A percentile compares a stretch with the other conserved stretches of the same genome.
Conservation (phyloP, 805 yeast genomes). For the Candida sithepensis region DNA sequence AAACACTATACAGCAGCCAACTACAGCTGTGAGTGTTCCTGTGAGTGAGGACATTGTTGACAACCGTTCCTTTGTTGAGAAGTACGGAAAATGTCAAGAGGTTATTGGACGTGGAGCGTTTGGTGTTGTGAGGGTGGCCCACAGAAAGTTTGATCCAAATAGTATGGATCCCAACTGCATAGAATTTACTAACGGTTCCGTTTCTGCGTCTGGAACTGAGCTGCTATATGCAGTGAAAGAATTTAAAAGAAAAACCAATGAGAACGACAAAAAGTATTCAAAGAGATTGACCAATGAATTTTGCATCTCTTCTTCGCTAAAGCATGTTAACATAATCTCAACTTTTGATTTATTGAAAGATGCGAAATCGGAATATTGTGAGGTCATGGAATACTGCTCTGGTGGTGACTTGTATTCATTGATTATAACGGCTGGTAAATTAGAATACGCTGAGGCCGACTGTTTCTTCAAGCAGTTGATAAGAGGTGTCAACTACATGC, state of each 20-base stretch:
- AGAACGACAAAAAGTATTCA: conserved; percentile 63
- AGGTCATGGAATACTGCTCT: conserved; percentile 80
- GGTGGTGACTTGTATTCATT: conserved; percentile 79
- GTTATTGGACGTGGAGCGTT: conserved; percentile 91
- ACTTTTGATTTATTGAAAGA: conserved; percentile 77
- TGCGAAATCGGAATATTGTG: conserved; percentile 78
- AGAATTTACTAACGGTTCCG: conserved; percentile 5
- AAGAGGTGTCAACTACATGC: conserved; percentile 84
- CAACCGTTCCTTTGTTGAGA: conserved; percentile 66
- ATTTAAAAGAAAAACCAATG: conserved; percentile 60
- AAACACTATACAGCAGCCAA: conserved; percentile 18
- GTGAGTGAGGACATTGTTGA: conserved; percentile 27
- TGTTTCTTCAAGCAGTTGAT: conserved; percentile 85
- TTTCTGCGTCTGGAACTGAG: conserved; percentile 15
- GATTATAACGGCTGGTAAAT: conserved; percentile 70
- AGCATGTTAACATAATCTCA: conserved; percentile 72
- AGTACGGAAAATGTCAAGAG: conserved; percentile 94
- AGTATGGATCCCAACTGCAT: not conserved
- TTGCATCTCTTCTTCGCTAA: conserved; percentile 74
- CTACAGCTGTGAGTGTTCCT: conserved; percentile 18
- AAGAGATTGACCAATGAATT: conserved; percentile 77
- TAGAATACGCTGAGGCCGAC: conserved; percentile 82
- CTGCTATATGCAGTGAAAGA: conserved; percentile 85
- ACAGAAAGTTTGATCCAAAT: conserved; percentile 45
- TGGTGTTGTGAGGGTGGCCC: conserved; percentile 89